These are phyloP conservation scores for Xerocomus potaroensis DNA, from an alignment of 768 basidiomycete species.

Conservation along the genomic window DNA sequence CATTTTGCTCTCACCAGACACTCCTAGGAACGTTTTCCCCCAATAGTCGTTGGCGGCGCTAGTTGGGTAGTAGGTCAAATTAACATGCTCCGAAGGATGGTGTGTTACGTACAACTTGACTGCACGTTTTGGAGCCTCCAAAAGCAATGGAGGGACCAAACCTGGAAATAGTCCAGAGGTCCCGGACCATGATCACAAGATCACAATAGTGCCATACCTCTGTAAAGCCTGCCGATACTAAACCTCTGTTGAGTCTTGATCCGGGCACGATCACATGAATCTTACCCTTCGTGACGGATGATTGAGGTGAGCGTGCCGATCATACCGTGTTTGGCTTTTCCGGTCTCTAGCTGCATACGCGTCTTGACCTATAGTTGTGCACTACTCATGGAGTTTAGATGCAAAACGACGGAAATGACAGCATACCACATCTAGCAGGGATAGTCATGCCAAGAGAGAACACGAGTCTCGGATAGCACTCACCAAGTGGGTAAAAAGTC, in stretches of 20 bases:
- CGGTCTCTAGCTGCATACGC: constrained; percentile 94
- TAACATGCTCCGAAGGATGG: background rate
- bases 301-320: constrained; percentile 81
- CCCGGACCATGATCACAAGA: background rate
- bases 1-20: constrained; percentile 78
- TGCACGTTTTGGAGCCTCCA: constrained; percentile 98
- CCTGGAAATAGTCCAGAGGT: constrained; percentile 38
- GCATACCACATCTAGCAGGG: constrained; percentile 75
- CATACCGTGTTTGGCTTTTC: constrained; percentile 70
- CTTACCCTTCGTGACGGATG: constrained; percentile 86
- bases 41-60: constrained; percentile 93
- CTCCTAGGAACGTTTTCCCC: constrained; percentile 71
- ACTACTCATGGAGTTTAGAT: constrained; percentile 1
- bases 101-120: constrained; percentile 73
- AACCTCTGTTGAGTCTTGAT: background rate
- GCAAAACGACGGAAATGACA: background rate
- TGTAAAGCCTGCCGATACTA: constrained; percentile 80
- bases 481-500: constrained; percentile 88
- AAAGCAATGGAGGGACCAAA: constrained; percentile 88
- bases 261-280: constrained; percentile 1
- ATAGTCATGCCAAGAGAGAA: background rate
- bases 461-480: constrained; percentile 22
- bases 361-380: constrained; percentile 76
- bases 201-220: constrained; percentile 46
- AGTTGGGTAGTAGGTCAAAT: constrained; percentile 7